Percentiles rank a stretch among this genome's conserved stretches.
These are phyloP conservation scores for Aspergillus sp. DNA, from an alignment of 2,329 filamentous ascomycete species.

Conservation along the genomic window DNA sequence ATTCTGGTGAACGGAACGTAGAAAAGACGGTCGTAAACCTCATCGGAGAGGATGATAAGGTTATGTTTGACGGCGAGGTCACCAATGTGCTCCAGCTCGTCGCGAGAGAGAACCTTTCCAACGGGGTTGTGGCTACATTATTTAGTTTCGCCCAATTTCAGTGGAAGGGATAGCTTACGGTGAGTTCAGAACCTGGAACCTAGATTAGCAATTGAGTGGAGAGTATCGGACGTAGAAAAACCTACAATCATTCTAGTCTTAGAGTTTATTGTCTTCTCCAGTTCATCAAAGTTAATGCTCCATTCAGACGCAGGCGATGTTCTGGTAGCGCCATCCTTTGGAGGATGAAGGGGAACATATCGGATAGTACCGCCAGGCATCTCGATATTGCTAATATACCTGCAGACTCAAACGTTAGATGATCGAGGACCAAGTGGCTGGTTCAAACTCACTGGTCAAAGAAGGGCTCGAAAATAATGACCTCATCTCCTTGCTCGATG, in stretches of 20 bases:
- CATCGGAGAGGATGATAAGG: conserved; percentile 88
- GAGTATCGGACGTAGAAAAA: not conserved
- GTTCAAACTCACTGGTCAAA: conserved; percentile 77
- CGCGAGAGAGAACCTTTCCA: conserved; percentile 86
- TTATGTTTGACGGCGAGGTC: conserved; percentile 89
- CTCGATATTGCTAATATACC: conserved; percentile 95
- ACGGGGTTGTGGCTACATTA: conserved; percentile 75
- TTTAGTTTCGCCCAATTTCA: conserved; percentile 7
- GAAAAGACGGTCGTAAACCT: conserved; percentile 92
- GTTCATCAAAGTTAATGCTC: conserved; percentile 78
- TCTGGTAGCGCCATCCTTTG: conserved; percentile 71
- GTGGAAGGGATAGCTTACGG: conserved; percentile 37
- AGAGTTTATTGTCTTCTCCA: conserved; percentile 77
- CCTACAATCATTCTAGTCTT: conserved; percentile 93
- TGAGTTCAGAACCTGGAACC: conserved; percentile 47
- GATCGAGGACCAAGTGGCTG: not conserved
- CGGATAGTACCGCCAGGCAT: conserved; percentile 95
- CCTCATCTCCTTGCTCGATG: conserved; percentile 89
- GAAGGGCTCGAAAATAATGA: conserved; percentile 97
- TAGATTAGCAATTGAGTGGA: conserved; percentile 1
- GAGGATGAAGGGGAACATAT: conserved; percentile 93
- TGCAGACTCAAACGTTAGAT: conserved; percentile 24
- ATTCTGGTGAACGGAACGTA: conserved; percentile 95
- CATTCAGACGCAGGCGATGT: conserved; percentile 87
- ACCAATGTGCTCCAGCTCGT: conserved; percentile 81